Conservation (phyloP, 257 asterid species). For the Penstemon barbatus region DNA sequence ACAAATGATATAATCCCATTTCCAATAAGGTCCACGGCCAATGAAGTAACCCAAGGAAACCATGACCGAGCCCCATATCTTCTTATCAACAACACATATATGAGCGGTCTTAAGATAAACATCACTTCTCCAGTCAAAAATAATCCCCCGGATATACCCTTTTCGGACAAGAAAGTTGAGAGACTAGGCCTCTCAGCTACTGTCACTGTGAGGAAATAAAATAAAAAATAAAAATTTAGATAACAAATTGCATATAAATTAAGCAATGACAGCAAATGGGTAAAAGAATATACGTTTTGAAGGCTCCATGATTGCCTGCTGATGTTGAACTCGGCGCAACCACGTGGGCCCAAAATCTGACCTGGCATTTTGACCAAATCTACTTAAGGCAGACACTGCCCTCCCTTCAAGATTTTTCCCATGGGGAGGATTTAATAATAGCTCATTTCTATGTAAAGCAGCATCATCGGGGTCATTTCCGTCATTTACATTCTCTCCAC, state of each 20-base stretch:
- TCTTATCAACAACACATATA: conserved; percentile 74
- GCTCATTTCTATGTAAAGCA: conserved; percentile 38
- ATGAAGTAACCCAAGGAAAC: conserved; percentile 87
- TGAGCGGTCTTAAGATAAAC: conserved; percentile 79
- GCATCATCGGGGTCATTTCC: conserved; percentile 37
- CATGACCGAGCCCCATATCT: conserved; percentile 75
- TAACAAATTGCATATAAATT: conserved; percentile 5
- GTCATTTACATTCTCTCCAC: conserved; percentile 71
- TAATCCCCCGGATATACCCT: conserved; percentile 74
- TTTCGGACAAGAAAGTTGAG: conserved; percentile 62
- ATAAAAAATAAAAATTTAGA: conserved; percentile 22
- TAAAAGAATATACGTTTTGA: conserved; percentile 40
- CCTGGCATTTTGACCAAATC: conserved; percentile 80
- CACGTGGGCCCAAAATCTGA: conserved; percentile 73
- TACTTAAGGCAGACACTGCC: conserved; percentile 87
- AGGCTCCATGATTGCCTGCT: conserved; percentile 66
- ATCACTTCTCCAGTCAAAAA: conserved; percentile 80
- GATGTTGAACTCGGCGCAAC: conserved; percentile 74
- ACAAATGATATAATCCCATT: conserved; percentile 59
- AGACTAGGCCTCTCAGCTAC: conserved; percentile 51
- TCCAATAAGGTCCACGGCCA: conserved; percentile 69
- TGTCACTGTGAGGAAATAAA: conserved; percentile 37
- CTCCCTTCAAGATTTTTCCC: conserved; percentile 71
- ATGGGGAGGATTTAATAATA: conserved; percentile 37
- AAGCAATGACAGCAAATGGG: not conserved